Base-by-base conservation (phyloP, 2,329 filamentous ascomycete species). In the Arthrobotrys megalospora region DNA sequence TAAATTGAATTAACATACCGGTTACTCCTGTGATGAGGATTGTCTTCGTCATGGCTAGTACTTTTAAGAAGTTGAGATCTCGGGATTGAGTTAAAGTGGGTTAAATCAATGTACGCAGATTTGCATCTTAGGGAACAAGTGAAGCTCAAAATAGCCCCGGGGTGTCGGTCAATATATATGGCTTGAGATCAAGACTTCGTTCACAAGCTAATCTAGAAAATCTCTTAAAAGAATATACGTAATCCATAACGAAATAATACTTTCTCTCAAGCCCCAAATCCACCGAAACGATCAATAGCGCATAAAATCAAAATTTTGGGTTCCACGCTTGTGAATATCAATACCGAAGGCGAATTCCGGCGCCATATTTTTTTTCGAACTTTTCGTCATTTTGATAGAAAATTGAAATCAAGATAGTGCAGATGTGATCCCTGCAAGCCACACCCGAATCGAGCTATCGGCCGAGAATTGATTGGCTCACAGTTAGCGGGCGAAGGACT, bases 21-120 rank as follows among this genome's bases (percentile, higher is more conserved):
- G 70, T 75, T 1, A 36, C 62, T 28, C 71, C 71, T 19, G 60
- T 64, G 47, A 76, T 76, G 19, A 76, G 71, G 28, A 76, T 19
- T 47, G 71, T 76, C 32, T 14, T 69, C 10, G 60, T 11, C 69
- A 66, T 63, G 2, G 48, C 28, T 28, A 8, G 24, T 28, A 8
- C 14, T 16, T 38, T 38, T 6, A 6, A 38, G 36, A 8, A 12
- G 36, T 38, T 8, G 36, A 38, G 6, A 38, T 12, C 12, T 10
- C 36, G 36, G 36, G 36, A 38, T 38, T 8, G 3, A 10, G 6
- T 1, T 38, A 38, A 6, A 38, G 24, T 2, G 24, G 2, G 24
- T 28, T 28, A 28, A 28, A 28, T 28, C 24, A 28, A 28, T 28
- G 24, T 28, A 28, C 24, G 24, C 24, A 28, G 5, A 28, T 28